phyloP scores from a whole-genome alignment of 2,329 filamentous ascomycete genomes.

The Diaporthe helianthi region DNA sequence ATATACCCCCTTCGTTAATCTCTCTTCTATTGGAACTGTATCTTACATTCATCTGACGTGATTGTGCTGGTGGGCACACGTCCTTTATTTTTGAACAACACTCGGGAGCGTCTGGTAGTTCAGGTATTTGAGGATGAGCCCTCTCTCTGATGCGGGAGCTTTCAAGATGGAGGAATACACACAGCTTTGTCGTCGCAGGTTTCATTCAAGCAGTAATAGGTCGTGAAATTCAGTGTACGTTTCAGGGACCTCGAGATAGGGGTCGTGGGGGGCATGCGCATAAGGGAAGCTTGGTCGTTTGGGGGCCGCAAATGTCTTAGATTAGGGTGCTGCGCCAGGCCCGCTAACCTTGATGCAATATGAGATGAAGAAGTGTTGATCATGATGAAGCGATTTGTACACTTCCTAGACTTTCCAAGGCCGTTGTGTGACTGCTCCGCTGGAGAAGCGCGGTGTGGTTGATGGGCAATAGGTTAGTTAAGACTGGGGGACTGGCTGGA shows the following conservation, averaged over 20 bases:
- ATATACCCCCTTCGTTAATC: slow-evolving; percentile 33
- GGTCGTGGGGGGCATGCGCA: neutral
- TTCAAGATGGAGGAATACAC: neutral
- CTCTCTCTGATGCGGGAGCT: neutral
- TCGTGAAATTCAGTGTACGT: neutral
- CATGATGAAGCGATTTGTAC: neutral
- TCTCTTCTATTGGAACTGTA: slow-evolving; percentile 27
- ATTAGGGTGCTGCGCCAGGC: neutral
- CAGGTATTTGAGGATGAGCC: neutral
- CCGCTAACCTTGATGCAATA: slow-evolving; percentile 15
- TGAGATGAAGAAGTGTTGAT: slow-evolving; percentile 13
- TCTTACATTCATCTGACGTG: slow-evolving; percentile 21
- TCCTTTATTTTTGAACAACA: slow-evolving; percentile 8
- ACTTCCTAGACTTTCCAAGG: neutral
- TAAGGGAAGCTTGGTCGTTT: slow-evolving; percentile 11
- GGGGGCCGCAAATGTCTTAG: neutral
- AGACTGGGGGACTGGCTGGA: neutral
- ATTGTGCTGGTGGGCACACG: neutral
- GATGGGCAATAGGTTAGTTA: neutral
- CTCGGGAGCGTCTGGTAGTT: neutral
- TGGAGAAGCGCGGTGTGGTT: neutral
- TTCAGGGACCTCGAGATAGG: neutral
- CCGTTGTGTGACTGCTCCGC: too few relatives aligned
- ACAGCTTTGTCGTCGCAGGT: neutral
- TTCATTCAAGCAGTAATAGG: neutral